Evolutionary conservation across 495 filamentous ascomycete species (phyloP), one percentile per base, ranked within the genome.

Genomic region (Neurospora sp.): DNA sequence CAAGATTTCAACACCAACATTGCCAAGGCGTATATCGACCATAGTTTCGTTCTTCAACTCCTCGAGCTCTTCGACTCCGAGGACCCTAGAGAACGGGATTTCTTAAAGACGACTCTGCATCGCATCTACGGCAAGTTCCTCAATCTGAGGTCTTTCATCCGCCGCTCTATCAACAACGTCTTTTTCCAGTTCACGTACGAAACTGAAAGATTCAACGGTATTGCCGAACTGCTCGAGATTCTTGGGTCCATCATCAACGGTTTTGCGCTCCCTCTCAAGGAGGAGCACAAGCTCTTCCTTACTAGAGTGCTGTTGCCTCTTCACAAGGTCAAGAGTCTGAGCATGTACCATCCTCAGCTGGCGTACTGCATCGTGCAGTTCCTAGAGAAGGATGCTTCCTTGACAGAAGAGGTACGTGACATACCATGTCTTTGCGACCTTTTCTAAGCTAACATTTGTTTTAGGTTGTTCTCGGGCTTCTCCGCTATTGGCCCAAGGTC

Each of bases 1-100:
- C 96, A 98, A 81, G 96, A 99, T 80, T 99, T 99, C 89, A 99
- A 99, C 83, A 99, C 96, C 41, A 99, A 99, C 82, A 97, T 97
- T 76, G 96, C 96, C n/a, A 99, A 99, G 81, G 90, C 93, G 39
- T 97, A 96, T 81, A 99, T 99, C 77, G 96, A 99, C 77, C 96
- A 99, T 81, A 91, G 92, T 80, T 99, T 99, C 79, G 96, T 99
- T 14, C 88, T 98, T 35, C 94, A 96, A 88, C 86, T 99, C 73
- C 89, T 99, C n/a, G 96, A 99, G 81, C 85, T 99, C 27, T 99
- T 99, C 79, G 96, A 99, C 83, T 99, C 96, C 2, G 96, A 99
- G 85, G 96, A 99, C 80, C 96, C 96, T 10, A 88, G 96, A 69
- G 96, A 99, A 83, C 89, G 96, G 70, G 96, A 99, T 83, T 99